Conservation (phyloP, 2,329 filamentous ascomycete genomes). For the Tolypocladium ophioglossoides region DNA sequence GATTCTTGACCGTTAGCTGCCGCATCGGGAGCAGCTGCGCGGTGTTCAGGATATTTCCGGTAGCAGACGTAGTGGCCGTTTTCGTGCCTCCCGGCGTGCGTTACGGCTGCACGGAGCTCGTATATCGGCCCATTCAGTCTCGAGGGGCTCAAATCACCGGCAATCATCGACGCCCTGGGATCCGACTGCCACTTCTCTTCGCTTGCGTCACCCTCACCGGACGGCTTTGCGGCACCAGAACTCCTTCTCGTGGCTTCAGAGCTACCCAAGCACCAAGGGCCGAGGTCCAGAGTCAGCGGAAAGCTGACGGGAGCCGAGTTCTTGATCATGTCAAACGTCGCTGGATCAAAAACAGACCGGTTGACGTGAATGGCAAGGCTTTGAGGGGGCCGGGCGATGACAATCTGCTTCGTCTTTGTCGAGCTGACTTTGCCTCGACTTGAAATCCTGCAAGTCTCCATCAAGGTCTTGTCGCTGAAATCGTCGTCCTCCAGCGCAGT, state of each 20-base stretch:
- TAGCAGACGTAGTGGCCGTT: slow-evolving; percentile 96
- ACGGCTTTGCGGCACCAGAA: neutral
- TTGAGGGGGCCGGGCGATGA: slow-evolving; percentile 71
- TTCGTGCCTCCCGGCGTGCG: slow-evolving; percentile 83
- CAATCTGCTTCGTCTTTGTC: slow-evolving; percentile 83
- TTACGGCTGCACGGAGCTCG: slow-evolving; percentile 72
- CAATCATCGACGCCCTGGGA: slow-evolving; percentile 64
- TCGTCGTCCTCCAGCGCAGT: slow-evolving; percentile 68
- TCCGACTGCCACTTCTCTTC: slow-evolving; percentile 62
- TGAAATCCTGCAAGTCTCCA: slow-evolving; percentile 53
- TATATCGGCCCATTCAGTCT: slow-evolving; percentile 53
- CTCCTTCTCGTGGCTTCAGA: slow-evolving; percentile 10
- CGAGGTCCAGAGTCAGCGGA: slow-evolving; percentile 62
- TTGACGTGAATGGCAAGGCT: slow-evolving; percentile 83
- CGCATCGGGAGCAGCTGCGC: neutral
- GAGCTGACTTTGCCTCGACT: slow-evolving; percentile 59
- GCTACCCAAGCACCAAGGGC: slow-evolving; percentile 74
- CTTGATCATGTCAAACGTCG: slow-evolving; percentile 69
- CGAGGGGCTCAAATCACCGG: slow-evolving; percentile 38
- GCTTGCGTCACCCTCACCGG: slow-evolving; percentile 10
- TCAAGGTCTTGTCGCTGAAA: slow-evolving; percentile 60
- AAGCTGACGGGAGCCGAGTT: slow-evolving; percentile 74
- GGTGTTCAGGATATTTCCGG: slow-evolving; percentile 49
- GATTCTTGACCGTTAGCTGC: neutral
- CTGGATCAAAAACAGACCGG: slow-evolving; percentile 80